Percentiles rank a stretch among this genome's conserved stretches.
Evolutionary conservation across 2,329 filamentous ascomycete genomes (phyloP).

Genomic region (Pestalotiopsis sp.): DNA sequence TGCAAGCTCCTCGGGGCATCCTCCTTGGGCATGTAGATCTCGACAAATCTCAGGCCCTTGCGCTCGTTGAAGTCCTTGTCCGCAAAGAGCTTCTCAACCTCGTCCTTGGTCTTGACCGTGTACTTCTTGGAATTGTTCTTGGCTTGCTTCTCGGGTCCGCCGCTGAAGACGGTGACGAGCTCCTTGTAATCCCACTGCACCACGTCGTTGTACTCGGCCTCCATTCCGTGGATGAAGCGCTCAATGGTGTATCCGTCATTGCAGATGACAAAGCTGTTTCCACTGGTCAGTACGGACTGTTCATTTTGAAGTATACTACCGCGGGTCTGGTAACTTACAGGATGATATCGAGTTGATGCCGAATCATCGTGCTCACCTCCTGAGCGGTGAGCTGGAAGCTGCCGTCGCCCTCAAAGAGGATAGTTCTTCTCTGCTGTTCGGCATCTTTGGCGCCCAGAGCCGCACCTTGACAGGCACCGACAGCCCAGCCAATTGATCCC

Average conservation of each 20-base stretch:
- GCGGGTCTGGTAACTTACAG: conserved; percentile 54
- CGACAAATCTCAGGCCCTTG: conserved; percentile 69
- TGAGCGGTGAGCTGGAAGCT: conserved; percentile 85
- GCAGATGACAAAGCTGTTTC: conserved; percentile 74
- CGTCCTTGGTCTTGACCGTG: conserved; percentile 68
- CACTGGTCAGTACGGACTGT: background rate
- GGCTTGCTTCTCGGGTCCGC: conserved; percentile 46
- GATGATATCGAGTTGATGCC: conserved; percentile 73
- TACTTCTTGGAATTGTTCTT: conserved; percentile 59
- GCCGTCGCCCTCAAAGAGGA: conserved; percentile 89
- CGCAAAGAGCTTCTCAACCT: conserved; percentile 67
- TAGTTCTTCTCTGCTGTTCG: conserved; percentile 59
- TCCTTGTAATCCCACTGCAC: conserved; percentile 73
- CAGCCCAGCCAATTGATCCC: conserved; percentile 67
- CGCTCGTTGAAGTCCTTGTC: conserved; percentile 65
- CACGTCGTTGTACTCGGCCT: conserved; percentile 81
- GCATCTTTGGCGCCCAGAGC: conserved; percentile 74
- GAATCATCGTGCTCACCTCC: conserved; percentile 82
- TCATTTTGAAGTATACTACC: background rate
- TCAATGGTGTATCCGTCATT: conserved; percentile 92
- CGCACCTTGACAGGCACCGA: conserved; percentile 64
- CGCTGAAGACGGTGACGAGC: conserved; percentile 68
- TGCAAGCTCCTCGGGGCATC: conserved; percentile 75
- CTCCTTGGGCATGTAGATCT: conserved; percentile 78
- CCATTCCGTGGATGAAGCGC: conserved; percentile 82